A percentile compares a stretch with the other conserved stretches of the same genome.
Evolutionary conservation across 495 filamentous ascomycete species (phyloP).

Genomic region (Hyphodiscus hymeniophilus): DNA sequence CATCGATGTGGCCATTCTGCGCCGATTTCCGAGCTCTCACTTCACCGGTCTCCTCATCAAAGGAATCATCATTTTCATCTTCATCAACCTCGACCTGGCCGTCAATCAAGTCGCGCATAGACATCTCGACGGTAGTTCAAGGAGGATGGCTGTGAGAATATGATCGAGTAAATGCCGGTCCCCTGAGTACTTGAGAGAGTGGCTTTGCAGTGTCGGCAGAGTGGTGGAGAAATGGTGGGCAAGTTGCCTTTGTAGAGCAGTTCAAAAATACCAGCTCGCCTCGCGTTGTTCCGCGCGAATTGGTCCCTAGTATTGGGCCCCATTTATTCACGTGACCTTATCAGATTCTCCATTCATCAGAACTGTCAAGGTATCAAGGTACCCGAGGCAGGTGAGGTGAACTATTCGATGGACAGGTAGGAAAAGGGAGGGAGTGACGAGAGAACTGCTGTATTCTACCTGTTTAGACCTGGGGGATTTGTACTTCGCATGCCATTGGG

Average conservation of each 20-base stretch:
- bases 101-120: constrained; percentile 70
- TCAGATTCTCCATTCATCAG: no score
- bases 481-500: no score
- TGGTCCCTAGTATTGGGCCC: neutral
- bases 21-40: constrained; percentile 33
- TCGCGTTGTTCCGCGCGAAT: neutral
- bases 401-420: no score
- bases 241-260: neutral
- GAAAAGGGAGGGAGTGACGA: no score
- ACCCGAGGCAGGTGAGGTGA: no score
- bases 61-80: constrained; percentile 82
- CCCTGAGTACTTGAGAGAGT: constrained; percentile 1
- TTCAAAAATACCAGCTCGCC: neutral
- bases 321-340: neutral
- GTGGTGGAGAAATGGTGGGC: neutral
- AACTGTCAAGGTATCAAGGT: no score
- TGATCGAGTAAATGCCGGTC: neutral
- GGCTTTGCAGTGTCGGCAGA: neutral
- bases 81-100: constrained; percentile 79
- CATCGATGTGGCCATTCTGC: constrained; percentile 44
- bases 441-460: no score
- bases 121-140: constrained; percentile 44
- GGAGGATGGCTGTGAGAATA: constrained; percentile 1
- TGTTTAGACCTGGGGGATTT: no score
- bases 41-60: constrained; percentile 74